Evolutionary conservation across 2,329 filamentous ascomycete genomes (phyloP).

Genomic region (Ophiostoma sp.): DNA sequence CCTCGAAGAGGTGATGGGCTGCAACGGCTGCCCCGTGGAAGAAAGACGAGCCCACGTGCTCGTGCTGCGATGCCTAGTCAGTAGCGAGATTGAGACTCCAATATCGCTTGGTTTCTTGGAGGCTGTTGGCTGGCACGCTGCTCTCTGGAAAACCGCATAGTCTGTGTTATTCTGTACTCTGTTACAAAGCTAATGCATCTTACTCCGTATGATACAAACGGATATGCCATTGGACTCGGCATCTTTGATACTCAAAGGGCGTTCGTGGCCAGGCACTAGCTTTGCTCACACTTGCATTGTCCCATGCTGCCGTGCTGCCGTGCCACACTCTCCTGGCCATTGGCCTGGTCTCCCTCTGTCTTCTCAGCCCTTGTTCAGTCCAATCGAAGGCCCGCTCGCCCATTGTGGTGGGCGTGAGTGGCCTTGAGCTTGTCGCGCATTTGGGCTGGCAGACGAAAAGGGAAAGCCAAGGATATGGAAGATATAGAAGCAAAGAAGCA

Average conservation of each 20-base stretch:
- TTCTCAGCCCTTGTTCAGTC: not conserved
- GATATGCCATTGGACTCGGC: not conserved
- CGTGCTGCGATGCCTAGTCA: not conserved
- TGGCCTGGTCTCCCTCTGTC: not conserved
- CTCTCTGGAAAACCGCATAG: not conserved
- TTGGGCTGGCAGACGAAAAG: not conserved
- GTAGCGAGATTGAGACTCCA: too few species aligned
- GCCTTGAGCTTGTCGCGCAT: constrained; percentile 12
- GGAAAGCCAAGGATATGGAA: not conserved
- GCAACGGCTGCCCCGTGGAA: not conserved
- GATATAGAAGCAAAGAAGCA: not conserved
- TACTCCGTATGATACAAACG: not conserved
- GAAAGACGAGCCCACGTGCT: constrained; percentile 19
- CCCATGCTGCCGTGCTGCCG: not conserved
- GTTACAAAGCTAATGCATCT: too few species aligned
- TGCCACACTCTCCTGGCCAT: not conserved
- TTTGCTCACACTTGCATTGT: not conserved
- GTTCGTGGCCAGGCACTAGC: not conserved
- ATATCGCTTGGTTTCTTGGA: too few species aligned
- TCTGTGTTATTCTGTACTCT: too few species aligned
- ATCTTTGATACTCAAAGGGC: not conserved
- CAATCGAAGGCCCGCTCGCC: constrained; percentile 15
- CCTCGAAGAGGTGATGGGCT: not conserved
- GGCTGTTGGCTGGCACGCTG: not conserved
- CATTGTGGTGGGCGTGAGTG: constrained; percentile 26